These are phyloP conservation scores for Haplographium delicatum DNA, from an alignment of 495 filamentous ascomycete species.

Conservation along the genomic window DNA sequence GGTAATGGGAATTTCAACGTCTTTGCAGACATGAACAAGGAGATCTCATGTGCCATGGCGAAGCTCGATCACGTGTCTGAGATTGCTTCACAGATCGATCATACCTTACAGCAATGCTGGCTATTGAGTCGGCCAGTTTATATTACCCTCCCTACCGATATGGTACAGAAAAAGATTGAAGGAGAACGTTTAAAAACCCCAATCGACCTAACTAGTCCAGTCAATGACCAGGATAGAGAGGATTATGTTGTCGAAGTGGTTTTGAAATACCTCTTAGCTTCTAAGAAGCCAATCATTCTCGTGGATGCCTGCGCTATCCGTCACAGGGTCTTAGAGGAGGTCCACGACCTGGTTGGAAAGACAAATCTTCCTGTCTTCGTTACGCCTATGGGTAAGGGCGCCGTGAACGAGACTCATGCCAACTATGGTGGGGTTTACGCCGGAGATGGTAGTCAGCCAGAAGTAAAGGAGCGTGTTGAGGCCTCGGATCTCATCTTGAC, in stretches of 20 bases:
- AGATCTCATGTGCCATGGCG: slow-evolving; percentile 65
- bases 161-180: slow-evolving; percentile 74
- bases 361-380: slow-evolving; percentile 79
- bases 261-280: slow-evolving; percentile 67
- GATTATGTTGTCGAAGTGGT: slow-evolving; percentile 80
- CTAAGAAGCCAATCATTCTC: slow-evolving; percentile 73
- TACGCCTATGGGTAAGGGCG: slow-evolving; percentile 88
- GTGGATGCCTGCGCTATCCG: slow-evolving; percentile 91
- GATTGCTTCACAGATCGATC: slow-evolving; percentile 71
- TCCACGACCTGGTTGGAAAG: slow-evolving; percentile 69
- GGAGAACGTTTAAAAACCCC: slow-evolving; percentile 62
- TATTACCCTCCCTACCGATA: slow-evolving; percentile 79
- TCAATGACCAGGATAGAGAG: slow-evolving; percentile 68
- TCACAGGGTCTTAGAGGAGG: slow-evolving; percentile 69
- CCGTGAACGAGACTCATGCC: slow-evolving; percentile 68
- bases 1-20: slow-evolving; percentile 86
- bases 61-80: slow-evolving; percentile 64
- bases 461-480: slow-evolving; percentile 70
- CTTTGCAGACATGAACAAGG: slow-evolving; percentile 71
- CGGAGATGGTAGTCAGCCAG: slow-evolving; percentile 67
- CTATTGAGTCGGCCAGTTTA: slow-evolving; percentile 72
- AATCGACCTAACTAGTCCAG: slow-evolving; percentile 59
- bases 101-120: slow-evolving; percentile 75
- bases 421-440: slow-evolving; percentile 86
- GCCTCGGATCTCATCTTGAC: slow-evolving; percentile 75